phyloP scores from a whole-genome alignment of 192 early-diverging fungal genomes.

The Linnemannia schmuckeri region DNA sequence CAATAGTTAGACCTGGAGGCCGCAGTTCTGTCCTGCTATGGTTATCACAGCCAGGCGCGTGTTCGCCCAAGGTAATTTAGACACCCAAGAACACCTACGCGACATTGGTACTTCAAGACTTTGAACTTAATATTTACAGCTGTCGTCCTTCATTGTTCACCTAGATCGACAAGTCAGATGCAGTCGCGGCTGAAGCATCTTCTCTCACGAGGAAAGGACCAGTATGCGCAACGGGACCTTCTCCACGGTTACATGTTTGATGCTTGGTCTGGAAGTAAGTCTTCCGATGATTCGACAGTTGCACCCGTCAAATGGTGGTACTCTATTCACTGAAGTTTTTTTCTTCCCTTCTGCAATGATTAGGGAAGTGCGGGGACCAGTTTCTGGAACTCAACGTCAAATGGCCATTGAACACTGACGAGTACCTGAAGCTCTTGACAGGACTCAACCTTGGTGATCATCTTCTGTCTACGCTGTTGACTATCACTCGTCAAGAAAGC shows the following conservation, averaged over 20 bases:
- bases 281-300: too few species aligned
- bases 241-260: slow-evolving; percentile 52
- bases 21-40: slow-evolving; percentile 37
- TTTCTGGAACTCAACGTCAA: slow-evolving; percentile 28
- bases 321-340: background rate
- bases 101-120: background rate
- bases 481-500: slow-evolving; percentile 12
- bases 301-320: too few species aligned
- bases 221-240: background rate
- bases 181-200: slow-evolving; percentile 11
- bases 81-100: background rate
- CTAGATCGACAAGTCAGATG: slow-evolving; percentile 13
- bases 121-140: background rate
- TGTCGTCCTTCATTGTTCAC: background rate
- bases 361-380: slow-evolving; percentile 37
- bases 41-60: background rate
- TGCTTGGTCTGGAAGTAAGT: slow-evolving; percentile 41
- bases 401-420: slow-evolving; percentile 21
- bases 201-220: slow-evolving; percentile 3
- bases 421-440: slow-evolving; percentile 8
- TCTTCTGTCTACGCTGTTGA: background rate
- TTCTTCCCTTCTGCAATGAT: background rate
- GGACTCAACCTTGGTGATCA: slow-evolving; percentile 25
- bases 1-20: slow-evolving; percentile 47
- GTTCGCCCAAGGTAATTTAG: background rate